phyloP scores from a whole-genome alignment of 2,329 filamentous ascomycete genomes.

The Nigrograna mackinnonii region DNA sequence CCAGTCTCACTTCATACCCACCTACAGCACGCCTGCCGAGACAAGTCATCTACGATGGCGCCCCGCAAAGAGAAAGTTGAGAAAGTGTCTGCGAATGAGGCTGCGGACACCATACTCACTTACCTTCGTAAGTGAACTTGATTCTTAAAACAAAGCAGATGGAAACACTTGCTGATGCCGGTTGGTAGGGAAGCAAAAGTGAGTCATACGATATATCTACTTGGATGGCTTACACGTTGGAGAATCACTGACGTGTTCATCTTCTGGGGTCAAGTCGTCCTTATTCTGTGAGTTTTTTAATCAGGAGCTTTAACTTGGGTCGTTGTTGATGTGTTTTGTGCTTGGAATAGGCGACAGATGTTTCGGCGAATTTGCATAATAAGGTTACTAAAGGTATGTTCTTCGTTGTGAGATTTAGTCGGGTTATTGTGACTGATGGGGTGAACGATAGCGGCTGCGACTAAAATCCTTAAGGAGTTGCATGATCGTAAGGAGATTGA shows the following conservation, averaged over 20 bases:
- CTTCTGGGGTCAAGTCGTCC: conserved; percentile 50
- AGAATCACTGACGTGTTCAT: neutral
- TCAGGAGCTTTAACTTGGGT: too few relatives aligned
- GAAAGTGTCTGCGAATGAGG: conserved; percentile 38
- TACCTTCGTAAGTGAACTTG: conserved; percentile 54
- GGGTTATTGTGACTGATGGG: too few relatives aligned
- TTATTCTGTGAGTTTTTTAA: conserved; percentile 52
- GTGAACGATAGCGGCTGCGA: conserved; percentile 60
- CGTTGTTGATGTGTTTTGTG: too few relatives aligned
- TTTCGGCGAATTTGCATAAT: conserved; percentile 65
- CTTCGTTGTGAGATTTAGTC: conserved; percentile 4
- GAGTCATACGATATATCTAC: conserved; percentile 11
- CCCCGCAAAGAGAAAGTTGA: conserved; percentile 42
- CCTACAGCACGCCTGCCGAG: conserved; percentile 1
- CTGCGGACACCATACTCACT: conserved; percentile 49
- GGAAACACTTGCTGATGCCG: neutral
- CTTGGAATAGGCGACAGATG: conserved; percentile 56
- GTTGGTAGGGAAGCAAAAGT: conserved; percentile 53
- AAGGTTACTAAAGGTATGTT: conserved; percentile 58
- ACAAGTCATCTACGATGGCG: conserved; percentile 26
- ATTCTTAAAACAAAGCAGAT: neutral
- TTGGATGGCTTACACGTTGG: neutral
- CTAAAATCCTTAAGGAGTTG: conserved; percentile 66
- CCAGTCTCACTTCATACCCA: too few relatives aligned
- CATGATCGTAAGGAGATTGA: conserved; percentile 63